Percentiles rank a stretch among this genome's conserved stretches.
Evolutionary conservation across 192 early-diverging fungal species (phyloP).

Genomic region (Coemansia erecta): DNA sequence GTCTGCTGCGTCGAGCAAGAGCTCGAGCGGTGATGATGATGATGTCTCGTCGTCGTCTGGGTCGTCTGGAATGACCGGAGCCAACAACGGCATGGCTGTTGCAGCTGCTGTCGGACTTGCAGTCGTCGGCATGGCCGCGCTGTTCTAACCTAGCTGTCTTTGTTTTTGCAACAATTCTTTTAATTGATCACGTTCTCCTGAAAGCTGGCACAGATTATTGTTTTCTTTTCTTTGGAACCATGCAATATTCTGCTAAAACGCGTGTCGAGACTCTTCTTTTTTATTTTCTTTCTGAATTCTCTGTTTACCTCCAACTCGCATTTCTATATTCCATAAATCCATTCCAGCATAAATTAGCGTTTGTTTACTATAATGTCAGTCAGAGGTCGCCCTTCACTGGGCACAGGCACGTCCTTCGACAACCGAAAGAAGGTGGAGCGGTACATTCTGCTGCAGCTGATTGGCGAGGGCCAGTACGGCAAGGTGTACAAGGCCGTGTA

Average conservation of each 20-base stretch:
- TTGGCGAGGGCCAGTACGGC: constrained; percentile 56
- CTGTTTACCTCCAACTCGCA: too few species aligned
- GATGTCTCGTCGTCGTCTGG: constrained; percentile 4
- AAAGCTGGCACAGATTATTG: too few species aligned
- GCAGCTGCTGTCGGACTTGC: constrained; percentile 23
- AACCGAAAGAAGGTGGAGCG: constrained; percentile 13
- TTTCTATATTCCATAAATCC: too few species aligned
- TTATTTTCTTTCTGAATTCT: neutral
- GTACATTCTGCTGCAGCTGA: constrained; percentile 50
- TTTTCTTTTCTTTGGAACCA: too few species aligned
- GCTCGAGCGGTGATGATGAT: neutral
- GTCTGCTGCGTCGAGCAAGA: constrained; percentile 8
- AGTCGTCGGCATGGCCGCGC: constrained; percentile 18
- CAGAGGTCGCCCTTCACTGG: neutral
- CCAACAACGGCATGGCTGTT: constrained; percentile 14
- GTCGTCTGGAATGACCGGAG: constrained; percentile 3
- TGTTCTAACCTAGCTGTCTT: constrained; percentile 24
- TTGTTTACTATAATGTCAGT: neutral
- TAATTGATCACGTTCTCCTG: neutral
- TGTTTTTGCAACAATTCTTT: neutral
- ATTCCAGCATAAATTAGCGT: neutral
- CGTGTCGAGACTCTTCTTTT: neutral
- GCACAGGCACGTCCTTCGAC: neutral
- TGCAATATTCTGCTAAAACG: too few species aligned
- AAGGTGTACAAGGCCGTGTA: constrained; percentile 50